Conservation (phyloP, 1,139 yeast genomes). For the Candida buenavistaensis region DNA sequence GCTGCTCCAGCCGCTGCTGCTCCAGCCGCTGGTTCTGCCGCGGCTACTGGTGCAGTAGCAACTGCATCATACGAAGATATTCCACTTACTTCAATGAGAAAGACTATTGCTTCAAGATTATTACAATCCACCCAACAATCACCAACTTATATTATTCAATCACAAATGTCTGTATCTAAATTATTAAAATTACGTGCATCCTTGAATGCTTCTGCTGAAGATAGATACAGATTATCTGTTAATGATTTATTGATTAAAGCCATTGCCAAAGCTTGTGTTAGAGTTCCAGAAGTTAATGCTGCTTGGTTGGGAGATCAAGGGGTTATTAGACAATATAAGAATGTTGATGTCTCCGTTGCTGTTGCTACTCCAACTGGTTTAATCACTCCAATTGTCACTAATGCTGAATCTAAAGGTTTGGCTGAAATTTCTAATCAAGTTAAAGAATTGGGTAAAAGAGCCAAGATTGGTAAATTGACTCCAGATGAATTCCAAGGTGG, state of each 20-base stretch:
- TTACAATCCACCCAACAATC: conserved; percentile 80
- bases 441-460: conserved; percentile 94
- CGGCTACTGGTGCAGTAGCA: conserved; percentile 53
- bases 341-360: conserved; percentile 96
- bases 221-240: conserved; percentile 87
- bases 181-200: conserved; percentile 90
- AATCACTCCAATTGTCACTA: conserved; percentile 90
- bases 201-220: conserved; percentile 81
- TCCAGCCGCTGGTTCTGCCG: conserved; percentile 41
- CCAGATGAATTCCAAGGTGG: conserved; percentile 99
- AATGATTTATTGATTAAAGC: conserved; percentile 96
- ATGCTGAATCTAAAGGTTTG: conserved; percentile 86
- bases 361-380: conserved; percentile 98
- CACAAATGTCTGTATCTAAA: conserved; percentile 83
- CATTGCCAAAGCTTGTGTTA: conserved; percentile 80
- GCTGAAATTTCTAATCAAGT: conserved; percentile 76
- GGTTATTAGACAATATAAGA: conserved; percentile 86
- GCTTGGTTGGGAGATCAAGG: conserved; percentile 91
- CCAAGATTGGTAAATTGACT: conserved; percentile 84
- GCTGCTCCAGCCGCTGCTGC: conserved; percentile 45
- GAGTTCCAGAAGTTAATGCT: conserved; percentile 93
- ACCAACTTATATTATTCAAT: conserved; percentile 91
- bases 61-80: conserved; percentile 71
- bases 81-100: conserved; percentile 90
- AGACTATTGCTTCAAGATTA: conserved; percentile 87